Percentiles rank a stretch among this genome's conserved stretches.
phyloP scores from a whole-genome alignment of 208 protist genomes.

The Crithidia thermophila region DNA sequence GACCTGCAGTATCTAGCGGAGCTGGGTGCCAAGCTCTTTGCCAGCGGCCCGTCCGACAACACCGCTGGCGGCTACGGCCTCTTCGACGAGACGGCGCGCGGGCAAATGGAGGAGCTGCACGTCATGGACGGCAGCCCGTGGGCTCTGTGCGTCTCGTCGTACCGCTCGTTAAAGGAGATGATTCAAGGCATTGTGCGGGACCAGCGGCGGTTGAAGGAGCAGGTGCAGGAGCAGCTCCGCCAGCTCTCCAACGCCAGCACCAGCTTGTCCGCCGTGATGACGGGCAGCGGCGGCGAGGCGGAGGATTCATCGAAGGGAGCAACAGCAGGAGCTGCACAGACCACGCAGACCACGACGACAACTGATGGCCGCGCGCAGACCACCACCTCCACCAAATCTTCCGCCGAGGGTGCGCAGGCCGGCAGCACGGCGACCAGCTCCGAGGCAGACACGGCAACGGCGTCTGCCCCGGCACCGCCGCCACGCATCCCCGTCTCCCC shows the following conservation, averaged over 20 bases:
- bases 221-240: constrained; percentile 58
- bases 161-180: constrained; percentile 82
- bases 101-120: constrained; percentile 84
- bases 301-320: not conserved
- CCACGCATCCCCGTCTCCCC: constrained; percentile 39
- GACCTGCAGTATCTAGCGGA: constrained; percentile 66
- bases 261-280: constrained; percentile 29
- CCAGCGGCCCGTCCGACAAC: constrained; percentile 27
- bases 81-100: constrained; percentile 58
- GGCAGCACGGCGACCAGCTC: not conserved
- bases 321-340: not conserved
- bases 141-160: constrained; percentile 76
- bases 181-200: constrained; percentile 63
- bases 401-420: not conserved
- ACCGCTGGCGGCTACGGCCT: constrained; percentile 21
- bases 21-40: constrained; percentile 73
- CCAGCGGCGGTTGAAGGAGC: constrained; percentile 55
- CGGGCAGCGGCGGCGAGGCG: not conserved
- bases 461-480: not conserved
- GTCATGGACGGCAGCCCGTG: constrained; percentile 89
- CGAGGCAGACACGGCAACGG: not conserved
- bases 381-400: no score
- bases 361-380: no score
- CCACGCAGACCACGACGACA: no score
- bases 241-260: constrained; percentile 31